Base-by-base conservation (phyloP, 2,329 filamentous ascomycete species). In the Cercospora sp. region DNA sequence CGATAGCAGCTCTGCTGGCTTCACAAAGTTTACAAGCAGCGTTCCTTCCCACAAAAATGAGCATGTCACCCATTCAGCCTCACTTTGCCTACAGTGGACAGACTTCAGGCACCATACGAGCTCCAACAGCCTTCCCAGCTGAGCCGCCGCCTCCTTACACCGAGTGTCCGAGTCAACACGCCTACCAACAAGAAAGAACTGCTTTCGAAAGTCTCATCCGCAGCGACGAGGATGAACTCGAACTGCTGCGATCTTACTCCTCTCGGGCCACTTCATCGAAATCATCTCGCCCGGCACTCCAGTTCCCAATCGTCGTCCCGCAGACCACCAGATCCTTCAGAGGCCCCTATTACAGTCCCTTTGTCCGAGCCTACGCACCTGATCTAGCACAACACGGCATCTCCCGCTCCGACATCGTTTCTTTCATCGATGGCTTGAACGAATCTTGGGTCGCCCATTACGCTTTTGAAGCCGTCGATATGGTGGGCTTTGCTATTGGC, bases 341-440 rank as follows among this genome's bases (percentile, higher is more conserved):
- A 18, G 67, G 67, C 36, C 60, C 63, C 3, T 69, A 66, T 36
- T 57, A 63, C 36, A 63, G 40, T 31, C 67, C 67, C 6, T 69
- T 69, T 26, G 42, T 69, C 8, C 36, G 67, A 31, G 67, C 67
- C 18, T 64, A 69, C 40, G 53, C 48, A 13, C 63, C 67, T 10
- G 36, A 42, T n/a, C 64, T 66, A 7, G 20, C 42, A 16, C 30
- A 51, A 36, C 57, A 66, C 10, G 64, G 45, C 16, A 60, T 60
- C 33, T 59, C 62, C 7, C 51, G 68, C 16, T 23, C 66, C 42
- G 71, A 74, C 23, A 75, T 76, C 64, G 67, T 77, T 10, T 45
- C 67, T 6, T 76, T 76, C 67, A 68, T 77, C 66, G 73, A 76
- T 45, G 71, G 73, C 9, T 68, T 76, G 31, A 77, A 77, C 64